phyloP scores from a whole-genome alignment of 495 filamentous ascomycete genomes.

The Thozetella sp. region DNA sequence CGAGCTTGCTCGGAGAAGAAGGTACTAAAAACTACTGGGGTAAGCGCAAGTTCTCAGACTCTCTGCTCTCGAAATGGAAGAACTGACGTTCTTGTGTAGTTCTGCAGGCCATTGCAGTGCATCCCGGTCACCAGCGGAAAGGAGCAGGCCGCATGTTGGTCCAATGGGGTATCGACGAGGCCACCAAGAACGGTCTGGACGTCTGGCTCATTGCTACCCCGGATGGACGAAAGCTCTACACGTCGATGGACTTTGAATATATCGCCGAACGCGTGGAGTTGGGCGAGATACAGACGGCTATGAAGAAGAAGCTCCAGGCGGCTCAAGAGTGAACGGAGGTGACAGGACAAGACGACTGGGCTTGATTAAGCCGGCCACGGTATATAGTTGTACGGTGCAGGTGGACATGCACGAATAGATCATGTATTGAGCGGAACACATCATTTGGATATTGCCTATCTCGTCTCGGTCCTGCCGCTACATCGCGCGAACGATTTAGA shows the following conservation, averaged over 20 bases:
- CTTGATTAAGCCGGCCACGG: too few species aligned
- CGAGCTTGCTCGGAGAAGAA: not conserved
- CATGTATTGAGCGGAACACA: too few species aligned
- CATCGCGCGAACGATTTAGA: too few species aligned
- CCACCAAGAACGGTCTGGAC: constrained; percentile 10
- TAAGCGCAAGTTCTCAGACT: too few species aligned
- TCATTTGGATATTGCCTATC: too few species aligned
- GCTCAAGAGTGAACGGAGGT: too few species aligned
- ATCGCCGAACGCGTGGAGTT: not conserved
- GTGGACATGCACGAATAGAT: too few species aligned
- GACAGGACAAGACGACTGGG: too few species aligned
- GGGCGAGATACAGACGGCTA: not conserved
- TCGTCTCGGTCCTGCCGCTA: too few species aligned
- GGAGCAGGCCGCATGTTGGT: constrained; percentile 23
- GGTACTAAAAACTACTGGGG: not conserved
- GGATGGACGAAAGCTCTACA: not conserved
- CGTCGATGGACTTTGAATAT: not conserved
- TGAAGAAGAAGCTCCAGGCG: not conserved
- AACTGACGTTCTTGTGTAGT: not conserved
- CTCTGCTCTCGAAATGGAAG: not conserved
- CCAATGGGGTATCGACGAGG: constrained; percentile 20
- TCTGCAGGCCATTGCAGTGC: not conserved
- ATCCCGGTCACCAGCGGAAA: constrained; percentile 20
- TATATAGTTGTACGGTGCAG: too few species aligned
- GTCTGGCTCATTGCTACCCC: not conserved